Conservation (phyloP, 2,329 filamentous ascomycete species). For the Arthrinium phaeospermum region DNA sequence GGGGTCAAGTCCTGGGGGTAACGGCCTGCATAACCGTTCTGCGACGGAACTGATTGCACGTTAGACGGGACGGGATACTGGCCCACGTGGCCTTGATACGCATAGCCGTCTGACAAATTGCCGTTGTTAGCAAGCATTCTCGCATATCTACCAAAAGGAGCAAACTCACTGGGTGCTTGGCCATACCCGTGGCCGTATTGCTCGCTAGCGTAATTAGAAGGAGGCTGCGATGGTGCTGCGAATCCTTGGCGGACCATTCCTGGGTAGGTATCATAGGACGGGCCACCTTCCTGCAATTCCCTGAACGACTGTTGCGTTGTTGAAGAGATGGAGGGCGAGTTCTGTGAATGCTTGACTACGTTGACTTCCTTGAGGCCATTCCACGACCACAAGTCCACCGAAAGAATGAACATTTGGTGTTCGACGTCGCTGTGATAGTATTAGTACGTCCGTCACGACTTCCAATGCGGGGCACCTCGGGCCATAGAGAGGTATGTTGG, state of each 20-base stretch:
- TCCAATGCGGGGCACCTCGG: background rate
- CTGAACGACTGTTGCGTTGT: slow-evolving; percentile 78
- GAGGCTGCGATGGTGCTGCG: slow-evolving; percentile 2
- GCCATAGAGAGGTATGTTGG: slow-evolving; percentile 8
- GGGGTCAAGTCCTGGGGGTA: slow-evolving; percentile 26
- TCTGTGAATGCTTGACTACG: slow-evolving; percentile 67
- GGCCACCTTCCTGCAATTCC: slow-evolving; percentile 34
- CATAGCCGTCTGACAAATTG: slow-evolving; percentile 1
- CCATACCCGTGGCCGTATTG: slow-evolving; percentile 3
- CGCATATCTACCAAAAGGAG: background rate
- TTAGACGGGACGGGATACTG: slow-evolving; percentile 14
- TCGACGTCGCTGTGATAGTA: slow-evolving; percentile 33
- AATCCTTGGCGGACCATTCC: slow-evolving; percentile 4
- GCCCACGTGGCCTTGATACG: background rate
- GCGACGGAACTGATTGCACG: slow-evolving; percentile 43
- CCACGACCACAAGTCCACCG: slow-evolving; percentile 72
- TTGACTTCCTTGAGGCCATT: slow-evolving; percentile 70
- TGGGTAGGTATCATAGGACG: background rate
- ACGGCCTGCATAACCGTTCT: slow-evolving; percentile 29
- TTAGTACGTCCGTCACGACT: slow-evolving; percentile 17
- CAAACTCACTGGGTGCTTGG: slow-evolving; percentile 1
- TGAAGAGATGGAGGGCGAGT: slow-evolving; percentile 78
- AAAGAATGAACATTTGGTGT: slow-evolving; percentile 44
- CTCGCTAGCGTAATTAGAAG: background rate
- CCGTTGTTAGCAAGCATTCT: background rate